Percentiles rank a stretch among this genome's conserved stretches.
Conservation (phyloP, 176 grass and related monocot genomes). For the Musa acuminata region DNA sequence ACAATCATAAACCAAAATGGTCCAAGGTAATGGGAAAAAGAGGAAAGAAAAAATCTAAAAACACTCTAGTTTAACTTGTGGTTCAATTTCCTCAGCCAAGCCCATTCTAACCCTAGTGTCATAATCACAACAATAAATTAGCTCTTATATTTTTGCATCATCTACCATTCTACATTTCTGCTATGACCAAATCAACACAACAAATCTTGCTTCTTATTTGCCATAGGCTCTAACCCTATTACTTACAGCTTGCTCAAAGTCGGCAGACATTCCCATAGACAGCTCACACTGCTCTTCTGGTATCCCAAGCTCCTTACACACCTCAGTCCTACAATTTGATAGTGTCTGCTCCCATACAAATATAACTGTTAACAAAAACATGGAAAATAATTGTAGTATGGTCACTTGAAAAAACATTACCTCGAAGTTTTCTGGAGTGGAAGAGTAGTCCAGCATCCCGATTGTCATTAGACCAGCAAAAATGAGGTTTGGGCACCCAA, state of each 20-base stretch:
- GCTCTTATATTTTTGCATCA: too few relatives aligned
- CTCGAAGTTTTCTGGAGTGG: constrained; percentile 91
- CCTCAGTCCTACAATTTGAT: constrained; percentile 43
- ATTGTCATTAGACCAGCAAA: constrained; percentile 99
- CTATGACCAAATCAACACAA: background rate
- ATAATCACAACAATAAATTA: too few relatives aligned
- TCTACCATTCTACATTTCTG: too few relatives aligned
- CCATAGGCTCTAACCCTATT: background rate
- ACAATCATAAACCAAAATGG: background rate
- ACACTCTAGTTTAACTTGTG: background rate
- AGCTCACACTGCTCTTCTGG: constrained; percentile 54
- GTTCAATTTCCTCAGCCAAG: background rate
- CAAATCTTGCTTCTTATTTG: background rate
- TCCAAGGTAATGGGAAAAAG: too few relatives aligned
- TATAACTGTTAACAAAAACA: background rate
- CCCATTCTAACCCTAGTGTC: too few relatives aligned
- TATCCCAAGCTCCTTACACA: constrained; percentile 54
- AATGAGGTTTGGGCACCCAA: constrained; percentile 73
- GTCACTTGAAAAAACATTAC: constrained; percentile 24
- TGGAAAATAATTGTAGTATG: background rate
- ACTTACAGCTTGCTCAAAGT: constrained; percentile 87
- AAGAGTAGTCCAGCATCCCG: constrained; percentile 95
- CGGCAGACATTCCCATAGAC: constrained; percentile 88
- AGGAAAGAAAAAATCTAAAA: background rate
- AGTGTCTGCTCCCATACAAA: background rate